phyloP scores from a whole-genome alignment of 1,139 yeast species.

The Suhomyces panamericanus region DNA sequence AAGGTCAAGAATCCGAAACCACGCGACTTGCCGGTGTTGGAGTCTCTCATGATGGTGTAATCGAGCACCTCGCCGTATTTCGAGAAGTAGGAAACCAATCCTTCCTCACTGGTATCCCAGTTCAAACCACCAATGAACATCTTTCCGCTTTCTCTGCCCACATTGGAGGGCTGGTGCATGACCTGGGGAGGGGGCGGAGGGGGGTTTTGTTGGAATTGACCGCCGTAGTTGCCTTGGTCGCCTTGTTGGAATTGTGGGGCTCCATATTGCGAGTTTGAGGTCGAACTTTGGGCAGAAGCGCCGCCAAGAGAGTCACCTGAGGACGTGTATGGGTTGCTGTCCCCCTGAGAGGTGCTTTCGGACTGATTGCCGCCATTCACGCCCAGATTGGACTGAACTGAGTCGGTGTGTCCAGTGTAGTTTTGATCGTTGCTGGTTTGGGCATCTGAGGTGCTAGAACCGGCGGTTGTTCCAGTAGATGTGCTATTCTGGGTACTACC shows the following conservation, averaged over 20 bases:
- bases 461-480: not conserved
- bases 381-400: not conserved
- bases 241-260: conserved; percentile 5
- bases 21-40: conserved; percentile 85
- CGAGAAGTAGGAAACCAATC: conserved; percentile 74
- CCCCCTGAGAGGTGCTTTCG: not conserved
- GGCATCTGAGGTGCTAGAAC: not conserved
- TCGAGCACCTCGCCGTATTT: conserved; percentile 91
- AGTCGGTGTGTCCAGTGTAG: not conserved
- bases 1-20: conserved; percentile 97
- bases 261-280: conserved; percentile 1
- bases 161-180: conserved; percentile 34
- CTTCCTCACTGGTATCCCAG: conserved; percentile 96
- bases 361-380: not conserved
- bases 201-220: conserved; percentile 5
- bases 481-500: not conserved
- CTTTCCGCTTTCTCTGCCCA: conserved; percentile 65
- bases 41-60: conserved; percentile 92
- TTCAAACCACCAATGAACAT: conserved; percentile 98
- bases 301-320: not conserved
- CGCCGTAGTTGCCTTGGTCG: not conserved
- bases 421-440: not conserved
- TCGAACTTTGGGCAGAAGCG: not conserved
- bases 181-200: conserved; percentile 5
- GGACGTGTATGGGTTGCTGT: not conserved